Base-by-base conservation (phyloP, 108 stramenopile genomes). In the Epithemia pelagica region DNA sequence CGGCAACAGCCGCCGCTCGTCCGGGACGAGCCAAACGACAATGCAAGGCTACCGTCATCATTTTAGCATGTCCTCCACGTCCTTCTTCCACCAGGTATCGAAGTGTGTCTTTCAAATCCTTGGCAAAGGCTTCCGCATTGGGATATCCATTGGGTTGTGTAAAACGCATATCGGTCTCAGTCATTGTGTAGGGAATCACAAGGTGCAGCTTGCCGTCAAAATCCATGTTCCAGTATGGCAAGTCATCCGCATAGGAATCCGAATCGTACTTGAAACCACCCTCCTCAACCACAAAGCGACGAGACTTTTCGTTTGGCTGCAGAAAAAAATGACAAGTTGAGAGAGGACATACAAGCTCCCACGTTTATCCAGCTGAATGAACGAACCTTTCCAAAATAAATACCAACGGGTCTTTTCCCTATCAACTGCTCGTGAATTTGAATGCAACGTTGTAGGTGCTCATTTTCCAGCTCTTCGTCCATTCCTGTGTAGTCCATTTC, bases 401-500 rank as follows among this genome's bases (percentile, higher is more conserved):
- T 81, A 30, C 96, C 96, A 64, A 89, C 82, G 0, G 96, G 96
- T 19, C 93, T 73, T 59, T 80, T 79, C n/a, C 95, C 94, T 31
- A 95, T 58, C 52, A 97, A 59, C 24, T 81, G 72, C 54, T 82
- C 75, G 46, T 95, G 95, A 66, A 97, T 90, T 22, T 85, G 83
- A 58, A 97, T 88, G 5, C 95, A 70, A 31, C 88, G 75, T 25
- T 62, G 64, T 62, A 97, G 93, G 71, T 97, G 95, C 62, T 92
- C 92, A 21, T 85, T 70, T 73, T 97, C 95, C 10, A 77, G 78
- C 52, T 80, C 84, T 72, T 88, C 83, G 28, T 85, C 80, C 20
- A 95, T 82, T 70, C 91, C 75, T 72, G 92, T 85, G 73, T 97
- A 96, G 78, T 97, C 96, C 59, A 88, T 87, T 95, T 94, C 96